Conservation (phyloP, 1,284 basidiomycete species). For the Neonothopanus nambi region DNA sequence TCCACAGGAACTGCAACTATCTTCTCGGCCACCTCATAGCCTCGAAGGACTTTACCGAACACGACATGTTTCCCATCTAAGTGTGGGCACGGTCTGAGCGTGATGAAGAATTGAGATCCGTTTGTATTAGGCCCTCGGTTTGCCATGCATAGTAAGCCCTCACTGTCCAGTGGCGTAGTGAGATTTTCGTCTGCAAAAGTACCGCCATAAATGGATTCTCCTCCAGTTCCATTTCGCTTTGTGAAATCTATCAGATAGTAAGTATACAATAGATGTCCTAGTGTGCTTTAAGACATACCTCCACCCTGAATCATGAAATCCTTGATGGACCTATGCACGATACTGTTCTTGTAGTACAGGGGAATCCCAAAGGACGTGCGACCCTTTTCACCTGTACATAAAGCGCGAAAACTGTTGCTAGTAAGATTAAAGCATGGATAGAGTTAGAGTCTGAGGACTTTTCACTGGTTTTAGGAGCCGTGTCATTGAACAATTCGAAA, state of each 20-base stretch:
- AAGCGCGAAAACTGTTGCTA: constrained; percentile 71
- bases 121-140: constrained; percentile 82
- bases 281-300: constrained; percentile 39
- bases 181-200: constrained; percentile 80
- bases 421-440: constrained; percentile 1
- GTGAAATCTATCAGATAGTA: constrained; percentile 56
- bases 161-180: constrained; percentile 60
- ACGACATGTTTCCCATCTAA: constrained; percentile 74
- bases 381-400: constrained; percentile 89
- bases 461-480: constrained; percentile 78
- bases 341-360: constrained; percentile 81
- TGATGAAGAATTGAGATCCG: constrained; percentile 84
- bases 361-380: constrained; percentile 64
- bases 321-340: constrained; percentile 79
- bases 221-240: constrained; percentile 80
- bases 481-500: constrained; percentile 80
- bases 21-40: constrained; percentile 58
- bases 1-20: constrained; percentile 62
- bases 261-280: constrained; percentile 3
- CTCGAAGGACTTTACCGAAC: constrained; percentile 66
- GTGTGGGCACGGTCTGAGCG: constrained; percentile 45
- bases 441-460: constrained; percentile 49
- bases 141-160: constrained; percentile 81
- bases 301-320: constrained; percentile 90
- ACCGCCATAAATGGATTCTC: constrained; percentile 79